Evolutionary conservation across 2,329 filamentous ascomycete species (phyloP).

Genomic region (Graphiopsis chlorocephala): DNA sequence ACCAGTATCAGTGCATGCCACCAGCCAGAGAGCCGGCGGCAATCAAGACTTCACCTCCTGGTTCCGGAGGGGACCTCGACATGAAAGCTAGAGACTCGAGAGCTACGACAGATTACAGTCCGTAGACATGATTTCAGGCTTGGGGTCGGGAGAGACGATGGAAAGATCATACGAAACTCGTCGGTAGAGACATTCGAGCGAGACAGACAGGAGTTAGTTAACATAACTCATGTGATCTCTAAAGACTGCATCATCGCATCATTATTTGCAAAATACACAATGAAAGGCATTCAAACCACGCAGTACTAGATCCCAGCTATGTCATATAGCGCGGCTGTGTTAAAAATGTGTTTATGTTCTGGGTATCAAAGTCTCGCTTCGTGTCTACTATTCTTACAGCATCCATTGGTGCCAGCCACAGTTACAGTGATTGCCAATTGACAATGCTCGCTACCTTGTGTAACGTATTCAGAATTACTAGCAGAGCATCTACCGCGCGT

Average conservation of each 20-base stretch:
- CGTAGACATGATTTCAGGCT: background rate
- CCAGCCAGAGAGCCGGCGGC: too few relatives aligned
- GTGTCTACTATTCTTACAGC: background rate
- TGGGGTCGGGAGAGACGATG: background rate
- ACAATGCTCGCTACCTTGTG: background rate
- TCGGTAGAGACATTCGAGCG: background rate
- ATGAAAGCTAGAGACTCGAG: background rate
- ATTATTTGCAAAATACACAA: background rate
- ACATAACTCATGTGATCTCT: background rate
- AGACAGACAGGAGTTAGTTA: background rate
- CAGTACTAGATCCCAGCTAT: background rate
- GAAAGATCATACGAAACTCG: background rate
- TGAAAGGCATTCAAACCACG: background rate
- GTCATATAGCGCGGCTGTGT: background rate
- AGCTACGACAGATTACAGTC: background rate
- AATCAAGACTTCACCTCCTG: background rate
- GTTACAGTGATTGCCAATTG: background rate
- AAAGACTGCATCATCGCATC: background rate
- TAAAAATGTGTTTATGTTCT: background rate
- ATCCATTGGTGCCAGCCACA: background rate
- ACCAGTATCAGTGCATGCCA: background rate
- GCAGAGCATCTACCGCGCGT: conserved; percentile 26
- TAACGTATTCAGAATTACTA: background rate
- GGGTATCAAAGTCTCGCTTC: background rate
- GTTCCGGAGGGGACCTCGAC: too few relatives aligned